Evolutionary conservation across 192 early-diverging fungal genomes (phyloP).

Genomic region (Blastocladiella britannica): DNA sequence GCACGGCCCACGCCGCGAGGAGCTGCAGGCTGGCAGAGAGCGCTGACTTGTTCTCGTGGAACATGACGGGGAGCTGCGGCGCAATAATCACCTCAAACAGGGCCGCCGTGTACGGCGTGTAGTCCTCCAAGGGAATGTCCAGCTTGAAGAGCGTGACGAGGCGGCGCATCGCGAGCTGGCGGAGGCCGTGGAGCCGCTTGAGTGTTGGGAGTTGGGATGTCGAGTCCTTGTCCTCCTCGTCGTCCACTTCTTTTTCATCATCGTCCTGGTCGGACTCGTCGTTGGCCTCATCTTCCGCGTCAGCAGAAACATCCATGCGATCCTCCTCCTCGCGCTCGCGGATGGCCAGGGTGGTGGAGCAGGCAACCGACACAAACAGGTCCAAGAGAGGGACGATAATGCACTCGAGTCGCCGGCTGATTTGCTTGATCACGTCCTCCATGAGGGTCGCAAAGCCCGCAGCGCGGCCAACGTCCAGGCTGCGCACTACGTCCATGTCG

Average conservation of each 20-base stretch:
- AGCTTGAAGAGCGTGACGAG: conserved; percentile 59
- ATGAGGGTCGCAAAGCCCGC: conserved; percentile 59
- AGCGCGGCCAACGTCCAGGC: conserved; percentile 30
- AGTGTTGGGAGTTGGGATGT: conserved; percentile 1
- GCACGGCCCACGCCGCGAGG: conserved; percentile 53
- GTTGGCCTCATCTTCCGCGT: conserved; percentile 7
- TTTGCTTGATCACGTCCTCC: conserved; percentile 63
- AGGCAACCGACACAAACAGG: conserved; percentile 40
- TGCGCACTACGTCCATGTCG: conserved; percentile 13
- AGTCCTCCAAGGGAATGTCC: conserved; percentile 50
- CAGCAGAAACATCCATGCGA: conserved; percentile 14
- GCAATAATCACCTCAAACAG: conserved; percentile 54
- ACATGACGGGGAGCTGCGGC: conserved; percentile 44
- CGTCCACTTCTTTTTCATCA: conserved; percentile 2
- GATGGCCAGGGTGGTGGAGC: conserved; percentile 7
- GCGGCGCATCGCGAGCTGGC: conserved; percentile 50
- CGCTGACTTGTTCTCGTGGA: conserved; percentile 69
- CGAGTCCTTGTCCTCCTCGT: conserved; percentile 5
- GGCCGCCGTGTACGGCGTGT: conserved; percentile 45
- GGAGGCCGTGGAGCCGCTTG: conserved; percentile 12
- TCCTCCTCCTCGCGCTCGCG: conserved; percentile 9
- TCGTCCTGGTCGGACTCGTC: conserved; percentile 6
- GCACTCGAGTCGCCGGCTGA: conserved; percentile 48
- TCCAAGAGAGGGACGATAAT: conserved; percentile 49
- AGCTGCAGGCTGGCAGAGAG: conserved; percentile 59